A percentile compares a stretch with the other conserved stretches of the same genome.
Conservation (phyloP, 75 land plant genomes). For the Sequoiadendron giganteum region DNA sequence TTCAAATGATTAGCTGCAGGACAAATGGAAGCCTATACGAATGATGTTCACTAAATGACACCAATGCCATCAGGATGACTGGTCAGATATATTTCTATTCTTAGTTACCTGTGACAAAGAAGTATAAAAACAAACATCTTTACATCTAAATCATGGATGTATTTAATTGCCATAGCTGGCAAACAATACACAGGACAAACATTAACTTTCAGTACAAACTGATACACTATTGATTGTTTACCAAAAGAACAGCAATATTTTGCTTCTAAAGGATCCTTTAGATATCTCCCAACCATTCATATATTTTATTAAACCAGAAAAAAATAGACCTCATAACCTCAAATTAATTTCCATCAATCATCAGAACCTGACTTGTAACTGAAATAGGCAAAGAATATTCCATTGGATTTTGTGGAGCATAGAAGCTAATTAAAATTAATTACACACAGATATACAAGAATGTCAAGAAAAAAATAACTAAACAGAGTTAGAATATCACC, state of each 20-base stretch:
- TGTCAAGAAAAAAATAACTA: background rate
- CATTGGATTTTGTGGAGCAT: background rate
- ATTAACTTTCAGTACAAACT: background rate
- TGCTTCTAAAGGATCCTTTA: background rate
- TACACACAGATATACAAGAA: no score
- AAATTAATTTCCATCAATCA: no score
- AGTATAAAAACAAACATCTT: background rate
- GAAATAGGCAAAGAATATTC: background rate
- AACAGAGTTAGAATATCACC: slow-evolving; percentile 40
- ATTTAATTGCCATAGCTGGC: background rate
- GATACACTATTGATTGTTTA: background rate
- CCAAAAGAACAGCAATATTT: background rate
- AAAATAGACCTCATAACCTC: background rate
- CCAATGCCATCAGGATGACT: background rate
- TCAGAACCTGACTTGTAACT: background rate
- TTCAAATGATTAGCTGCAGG: background rate
- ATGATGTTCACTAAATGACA: background rate
- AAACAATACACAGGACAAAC: background rate
- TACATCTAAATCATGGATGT: background rate
- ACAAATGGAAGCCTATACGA: background rate
- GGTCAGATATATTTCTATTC: background rate
- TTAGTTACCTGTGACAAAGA: background rate
- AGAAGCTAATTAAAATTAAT: background rate
- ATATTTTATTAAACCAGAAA: background rate
- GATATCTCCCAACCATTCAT: background rate